Evolutionary conservation across 106 monocot genomes (phyloP).

Genomic region (Acorus gramineus): DNA sequence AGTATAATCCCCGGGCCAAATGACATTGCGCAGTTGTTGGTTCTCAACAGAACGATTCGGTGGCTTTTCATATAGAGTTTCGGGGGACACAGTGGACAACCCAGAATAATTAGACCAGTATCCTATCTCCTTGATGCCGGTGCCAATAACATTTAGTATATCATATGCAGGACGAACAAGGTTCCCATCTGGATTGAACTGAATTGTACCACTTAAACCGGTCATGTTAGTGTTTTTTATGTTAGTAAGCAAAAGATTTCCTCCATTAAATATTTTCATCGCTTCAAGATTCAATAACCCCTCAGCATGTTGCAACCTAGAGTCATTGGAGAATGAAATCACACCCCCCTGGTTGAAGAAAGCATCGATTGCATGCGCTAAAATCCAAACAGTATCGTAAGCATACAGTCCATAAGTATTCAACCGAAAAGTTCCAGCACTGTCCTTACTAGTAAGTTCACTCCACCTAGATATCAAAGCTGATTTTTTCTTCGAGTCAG

Average conservation of each 20-base stretch:
- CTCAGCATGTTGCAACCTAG: too few relatives aligned
- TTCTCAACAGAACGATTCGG: slow-evolving; percentile 6
- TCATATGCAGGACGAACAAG: slow-evolving; percentile 13
- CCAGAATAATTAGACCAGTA: slow-evolving; percentile 17
- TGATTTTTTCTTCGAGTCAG: neutral
- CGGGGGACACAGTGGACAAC: slow-evolving; percentile 9
- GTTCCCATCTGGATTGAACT: slow-evolving; percentile 9
- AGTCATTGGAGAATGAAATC: neutral
- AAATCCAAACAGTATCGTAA: slow-evolving; percentile 5
- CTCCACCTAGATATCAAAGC: neutral
- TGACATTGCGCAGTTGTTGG: slow-evolving; percentile 6
- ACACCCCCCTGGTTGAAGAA: neutral
- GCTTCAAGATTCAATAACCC: slow-evolving; percentile 5
- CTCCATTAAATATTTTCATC: slow-evolving; percentile 15
- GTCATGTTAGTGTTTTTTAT: slow-evolving; percentile 1
- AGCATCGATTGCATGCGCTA: slow-evolving; percentile 1
- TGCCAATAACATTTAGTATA: slow-evolving; percentile 13
- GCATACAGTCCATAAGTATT: slow-evolving; percentile 4
- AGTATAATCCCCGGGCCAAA: slow-evolving; percentile 12
- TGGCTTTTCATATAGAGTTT: slow-evolving; percentile 9
- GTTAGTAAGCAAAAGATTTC: slow-evolving; percentile 7
- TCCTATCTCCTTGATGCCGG: slow-evolving; percentile 4
- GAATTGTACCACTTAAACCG: slow-evolving; percentile 6
- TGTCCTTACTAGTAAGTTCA: neutral
- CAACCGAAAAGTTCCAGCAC: neutral